Evolutionary conservation across 1,139 yeast species (phyloP).

Genomic region (Torulaspora globosa): DNA sequence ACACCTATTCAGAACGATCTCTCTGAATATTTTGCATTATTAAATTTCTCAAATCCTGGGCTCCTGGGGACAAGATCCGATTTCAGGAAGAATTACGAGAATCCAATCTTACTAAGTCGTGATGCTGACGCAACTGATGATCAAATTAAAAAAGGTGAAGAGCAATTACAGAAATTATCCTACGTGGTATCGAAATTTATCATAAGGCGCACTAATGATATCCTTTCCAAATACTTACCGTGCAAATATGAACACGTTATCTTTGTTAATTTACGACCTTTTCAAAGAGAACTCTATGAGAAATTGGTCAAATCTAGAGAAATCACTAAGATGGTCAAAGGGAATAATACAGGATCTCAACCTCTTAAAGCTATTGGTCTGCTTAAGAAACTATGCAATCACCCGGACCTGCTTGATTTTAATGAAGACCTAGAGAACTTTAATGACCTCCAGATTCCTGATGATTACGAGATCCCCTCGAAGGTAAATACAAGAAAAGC

Average conservation of each 20-base stretch:
- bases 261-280: constrained; percentile 76
- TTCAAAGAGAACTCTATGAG: constrained; percentile 67
- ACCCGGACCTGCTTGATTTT: constrained; percentile 76
- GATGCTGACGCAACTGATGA: constrained; percentile 87
- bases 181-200: constrained; percentile 81
- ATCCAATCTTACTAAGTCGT: constrained; percentile 74
- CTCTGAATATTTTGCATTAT: constrained; percentile 86
- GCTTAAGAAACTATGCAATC: constrained; percentile 85
- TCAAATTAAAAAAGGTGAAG: constrained; percentile 69
- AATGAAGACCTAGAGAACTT: constrained; percentile 75
- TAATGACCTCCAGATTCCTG: constrained; percentile 58
- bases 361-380: constrained; percentile 89
- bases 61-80: constrained; percentile 79
- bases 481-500: constrained; percentile 37
- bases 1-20: constrained; percentile 97
- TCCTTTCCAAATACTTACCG: constrained; percentile 86
- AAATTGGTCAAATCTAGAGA: constrained; percentile 81
- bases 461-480: constrained; percentile 50
- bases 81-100: constrained; percentile 80
- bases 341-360: constrained; percentile 44
- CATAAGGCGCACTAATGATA: constrained; percentile 93
- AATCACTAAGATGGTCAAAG: constrained; percentile 57
- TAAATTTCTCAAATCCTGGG: constrained; percentile 94
- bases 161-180: constrained; percentile 65
- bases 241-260: constrained; percentile 95